Evolutionary conservation across 805 yeast species (phyloP).

Genomic region (Starmerella scarabaei): DNA sequence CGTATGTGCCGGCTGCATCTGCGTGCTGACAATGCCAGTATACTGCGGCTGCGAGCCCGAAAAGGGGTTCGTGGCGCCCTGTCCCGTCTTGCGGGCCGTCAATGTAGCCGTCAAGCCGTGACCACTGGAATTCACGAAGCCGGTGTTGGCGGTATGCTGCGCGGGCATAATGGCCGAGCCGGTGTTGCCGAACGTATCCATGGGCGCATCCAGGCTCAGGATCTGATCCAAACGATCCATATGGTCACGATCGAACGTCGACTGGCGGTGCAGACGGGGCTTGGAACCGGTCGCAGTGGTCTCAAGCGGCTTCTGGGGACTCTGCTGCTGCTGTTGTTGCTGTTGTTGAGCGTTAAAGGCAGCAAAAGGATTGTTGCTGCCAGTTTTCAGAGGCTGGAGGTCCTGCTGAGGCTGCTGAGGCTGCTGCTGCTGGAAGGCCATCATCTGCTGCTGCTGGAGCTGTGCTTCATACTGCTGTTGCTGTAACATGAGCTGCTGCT

Average conservation of each 20-base stretch:
- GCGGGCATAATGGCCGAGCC: conserved; percentile 81
- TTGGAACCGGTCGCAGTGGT: conserved; percentile 13
- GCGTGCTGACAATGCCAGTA: conserved; percentile 55
- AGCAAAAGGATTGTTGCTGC: conserved; percentile 72
- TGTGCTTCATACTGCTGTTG: conserved; percentile 25
- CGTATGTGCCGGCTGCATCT: conserved; percentile 68
- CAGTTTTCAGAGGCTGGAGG: conserved; percentile 49
- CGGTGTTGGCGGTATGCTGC: conserved; percentile 69
- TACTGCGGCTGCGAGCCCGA: conserved; percentile 44
- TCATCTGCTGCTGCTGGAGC: conserved; percentile 23
- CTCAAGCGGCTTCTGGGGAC: conserved; percentile 12
- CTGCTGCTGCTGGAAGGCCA: conserved; percentile 10
- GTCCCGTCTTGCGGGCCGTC: conserved; percentile 20
- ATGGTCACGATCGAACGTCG: conserved; percentile 38
- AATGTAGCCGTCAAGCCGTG: conserved; percentile 41
- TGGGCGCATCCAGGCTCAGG: conserved; percentile 75
- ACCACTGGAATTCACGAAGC: conserved; percentile 75
- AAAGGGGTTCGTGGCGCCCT: conserved; percentile 40
- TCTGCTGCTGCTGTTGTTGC: conserved; percentile 16
- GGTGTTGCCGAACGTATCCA: conserved; percentile 85
- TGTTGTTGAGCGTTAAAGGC: conserved; percentile 24
- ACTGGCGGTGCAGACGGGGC: conserved; percentile 27
- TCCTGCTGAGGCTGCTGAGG: conserved; percentile 28
- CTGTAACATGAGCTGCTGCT: conserved; percentile 15
- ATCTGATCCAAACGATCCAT: conserved; percentile 63